Conservation (phyloP, 306 rosid species). For the Fragaria ananassa region DNA sequence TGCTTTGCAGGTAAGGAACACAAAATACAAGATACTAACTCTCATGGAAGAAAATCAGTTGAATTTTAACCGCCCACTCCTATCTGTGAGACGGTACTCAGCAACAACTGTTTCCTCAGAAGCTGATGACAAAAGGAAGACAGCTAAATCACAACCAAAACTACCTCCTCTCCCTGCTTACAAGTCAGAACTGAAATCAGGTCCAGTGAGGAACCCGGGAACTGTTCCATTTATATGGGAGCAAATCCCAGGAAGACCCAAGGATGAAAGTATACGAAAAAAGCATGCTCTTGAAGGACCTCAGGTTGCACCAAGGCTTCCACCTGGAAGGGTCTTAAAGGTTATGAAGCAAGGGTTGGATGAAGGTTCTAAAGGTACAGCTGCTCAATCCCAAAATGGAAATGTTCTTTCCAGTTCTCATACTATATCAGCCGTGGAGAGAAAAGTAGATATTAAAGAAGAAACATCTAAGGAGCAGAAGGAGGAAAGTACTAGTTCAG, state of each 20-base stretch:
- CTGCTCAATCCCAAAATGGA: slow-evolving; percentile 32
- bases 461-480: slow-evolving; percentile 29
- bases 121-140: slow-evolving; percentile 37
- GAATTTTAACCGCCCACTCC: slow-evolving; percentile 74
- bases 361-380: slow-evolving; percentile 28
- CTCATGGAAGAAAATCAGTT: slow-evolving; percentile 79
- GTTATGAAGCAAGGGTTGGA: slow-evolving; percentile 36
- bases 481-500: slow-evolving; percentile 40
- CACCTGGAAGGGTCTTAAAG: slow-evolving; percentile 62
- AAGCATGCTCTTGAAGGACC: slow-evolving; percentile 25
- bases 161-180: slow-evolving; percentile 50
- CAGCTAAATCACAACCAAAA: slow-evolving; percentile 40
- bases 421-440: slow-evolving; percentile 28
- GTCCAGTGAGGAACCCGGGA: slow-evolving; percentile 73
- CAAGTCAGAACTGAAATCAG: slow-evolving; percentile 78
- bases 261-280: slow-evolving; percentile 46
- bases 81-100: slow-evolving; percentile 79
- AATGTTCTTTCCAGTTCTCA: slow-evolving; percentile 28
- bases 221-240: slow-evolving; percentile 87
- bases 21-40: slow-evolving; percentile 34
- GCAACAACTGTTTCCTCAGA: slow-evolving; percentile 37
- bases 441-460: slow-evolving; percentile 21
- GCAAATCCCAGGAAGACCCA: slow-evolving; percentile 78
- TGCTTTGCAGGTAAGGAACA: slow-evolving; percentile 36
- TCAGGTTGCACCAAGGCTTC: slow-evolving; percentile 51